phyloP scores from a whole-genome alignment of 2,329 filamentous ascomycete species.

The Byssothecium circinans region DNA sequence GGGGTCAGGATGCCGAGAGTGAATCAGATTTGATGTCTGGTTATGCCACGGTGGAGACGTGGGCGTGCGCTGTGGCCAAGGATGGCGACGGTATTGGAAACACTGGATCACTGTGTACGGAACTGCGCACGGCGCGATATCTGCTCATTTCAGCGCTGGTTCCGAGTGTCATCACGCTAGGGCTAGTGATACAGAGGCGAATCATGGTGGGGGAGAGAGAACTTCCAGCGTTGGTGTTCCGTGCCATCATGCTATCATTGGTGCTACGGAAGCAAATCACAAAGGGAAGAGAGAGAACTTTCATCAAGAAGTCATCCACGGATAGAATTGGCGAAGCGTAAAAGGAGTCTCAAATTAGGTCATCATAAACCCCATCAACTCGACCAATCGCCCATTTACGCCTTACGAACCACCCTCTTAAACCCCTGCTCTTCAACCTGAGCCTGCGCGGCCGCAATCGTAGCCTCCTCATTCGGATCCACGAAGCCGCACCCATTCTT shows the following conservation, averaged over 20 bases:
- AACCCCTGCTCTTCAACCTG: conserved; percentile 35
- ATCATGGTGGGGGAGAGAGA: too few species aligned
- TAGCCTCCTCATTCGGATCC: conserved; percentile 30
- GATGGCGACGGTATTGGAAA: neutral
- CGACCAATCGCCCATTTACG: neutral
- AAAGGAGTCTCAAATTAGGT: too few species aligned
- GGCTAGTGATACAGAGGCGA: conserved; percentile 1
- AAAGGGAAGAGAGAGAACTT: too few species aligned
- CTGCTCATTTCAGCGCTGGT: conserved; percentile 12
- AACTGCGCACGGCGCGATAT: conserved; percentile 8
- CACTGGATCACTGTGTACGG: conserved; percentile 4
- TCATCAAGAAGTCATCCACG: too few species aligned
- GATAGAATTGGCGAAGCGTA: too few species aligned
- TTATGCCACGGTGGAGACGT: conserved; percentile 9
- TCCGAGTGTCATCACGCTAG: neutral
- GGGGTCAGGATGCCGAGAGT: too few species aligned
- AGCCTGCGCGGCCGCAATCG: conserved; percentile 33
- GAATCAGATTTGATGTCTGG: neutral
- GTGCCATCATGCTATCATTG: too few species aligned
- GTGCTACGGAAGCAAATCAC: too few species aligned
- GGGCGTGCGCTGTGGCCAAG: conserved; percentile 7
- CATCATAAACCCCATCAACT: neutral
- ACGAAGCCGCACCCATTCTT: conserved; percentile 36
- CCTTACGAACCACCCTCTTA: conserved; percentile 23
- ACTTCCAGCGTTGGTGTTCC: too few species aligned